phyloP scores from a whole-genome alignment of 73 alveolate species.

The Paramecium tetraurelia region DNA sequence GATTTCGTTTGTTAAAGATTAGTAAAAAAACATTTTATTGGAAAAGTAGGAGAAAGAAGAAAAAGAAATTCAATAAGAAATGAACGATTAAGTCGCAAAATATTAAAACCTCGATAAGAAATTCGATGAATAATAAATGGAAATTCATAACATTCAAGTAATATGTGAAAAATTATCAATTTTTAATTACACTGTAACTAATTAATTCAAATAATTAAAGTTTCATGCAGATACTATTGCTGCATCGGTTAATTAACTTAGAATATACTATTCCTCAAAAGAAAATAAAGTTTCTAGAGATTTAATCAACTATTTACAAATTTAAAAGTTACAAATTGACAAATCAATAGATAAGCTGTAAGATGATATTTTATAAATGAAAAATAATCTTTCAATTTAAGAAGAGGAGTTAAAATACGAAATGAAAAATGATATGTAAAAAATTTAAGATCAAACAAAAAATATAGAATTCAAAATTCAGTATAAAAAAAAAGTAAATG shows the following conservation, averaged over 20 bases:
- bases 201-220: neutral
- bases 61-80: neutral
- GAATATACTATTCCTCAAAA: too few relatives aligned
- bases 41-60: neutral
- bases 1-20: neutral
- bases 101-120: neutral
- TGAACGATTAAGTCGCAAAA: neutral
- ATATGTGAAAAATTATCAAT: neutral
- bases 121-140: neutral
- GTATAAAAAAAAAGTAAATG: neutral
- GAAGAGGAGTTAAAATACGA: neutral
- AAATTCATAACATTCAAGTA: neutral
- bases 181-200: neutral
- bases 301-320: neutral
- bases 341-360: neutral
- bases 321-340: too few relatives aligned
- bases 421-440: too few relatives aligned
- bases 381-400: neutral
- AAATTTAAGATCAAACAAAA: neutral
- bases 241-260: neutral
- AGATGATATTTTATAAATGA: neutral
- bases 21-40: too few relatives aligned
- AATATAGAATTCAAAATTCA: neutral
- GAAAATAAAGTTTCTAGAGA: neutral
- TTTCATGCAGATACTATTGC: neutral